These are phyloP conservation scores for Exophiala xenobiotica DNA, from an alignment of 2,329 filamentous ascomycete species.

Conservation along the genomic window DNA sequence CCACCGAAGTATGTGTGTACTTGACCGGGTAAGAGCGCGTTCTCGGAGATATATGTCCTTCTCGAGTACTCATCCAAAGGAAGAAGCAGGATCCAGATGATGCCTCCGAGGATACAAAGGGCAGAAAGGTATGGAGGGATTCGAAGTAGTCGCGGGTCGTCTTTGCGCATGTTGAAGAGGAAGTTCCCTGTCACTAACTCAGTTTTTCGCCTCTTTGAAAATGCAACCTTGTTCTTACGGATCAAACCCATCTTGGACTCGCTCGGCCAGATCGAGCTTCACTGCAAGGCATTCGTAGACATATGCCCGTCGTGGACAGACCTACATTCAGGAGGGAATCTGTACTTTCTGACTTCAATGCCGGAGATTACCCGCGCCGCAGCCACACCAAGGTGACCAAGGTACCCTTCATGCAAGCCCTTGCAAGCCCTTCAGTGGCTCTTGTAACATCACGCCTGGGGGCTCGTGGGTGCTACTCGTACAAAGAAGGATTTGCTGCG, in stretches of 20 bases:
- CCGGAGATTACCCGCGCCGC: conserved; percentile 23
- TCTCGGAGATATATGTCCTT: conserved; percentile 94
- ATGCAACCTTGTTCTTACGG: conserved; percentile 23
- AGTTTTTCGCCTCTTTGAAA: conserved; percentile 28
- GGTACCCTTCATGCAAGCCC: no score
- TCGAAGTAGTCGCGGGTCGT: conserved; percentile 77
- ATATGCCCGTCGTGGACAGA: background rate
- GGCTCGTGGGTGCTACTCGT: no score
- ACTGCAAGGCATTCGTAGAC: conserved; percentile 20
- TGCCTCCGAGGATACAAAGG: conserved; percentile 78
- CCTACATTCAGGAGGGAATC: conserved; percentile 9
- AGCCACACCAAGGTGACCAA: no score
- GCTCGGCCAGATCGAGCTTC: conserved; percentile 25
- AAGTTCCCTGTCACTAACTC: conserved; percentile 14
- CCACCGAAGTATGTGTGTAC: conserved; percentile 97
- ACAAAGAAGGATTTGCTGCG: no score
- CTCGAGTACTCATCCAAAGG: conserved; percentile 89
- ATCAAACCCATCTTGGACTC: conserved; percentile 29
- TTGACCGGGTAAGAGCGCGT: conserved; percentile 90
- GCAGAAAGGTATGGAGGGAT: conserved; percentile 85
- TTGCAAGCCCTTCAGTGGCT: no score
- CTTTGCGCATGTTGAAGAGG: conserved; percentile 52
- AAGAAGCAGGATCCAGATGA: conserved; percentile 85
- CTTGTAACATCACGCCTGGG: no score
- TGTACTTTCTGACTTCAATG: conserved; percentile 10